These are phyloP conservation scores for Astrephomene gubernaculifera DNA, from an alignment of 139 green algal species.

Conservation along the genomic window DNA sequence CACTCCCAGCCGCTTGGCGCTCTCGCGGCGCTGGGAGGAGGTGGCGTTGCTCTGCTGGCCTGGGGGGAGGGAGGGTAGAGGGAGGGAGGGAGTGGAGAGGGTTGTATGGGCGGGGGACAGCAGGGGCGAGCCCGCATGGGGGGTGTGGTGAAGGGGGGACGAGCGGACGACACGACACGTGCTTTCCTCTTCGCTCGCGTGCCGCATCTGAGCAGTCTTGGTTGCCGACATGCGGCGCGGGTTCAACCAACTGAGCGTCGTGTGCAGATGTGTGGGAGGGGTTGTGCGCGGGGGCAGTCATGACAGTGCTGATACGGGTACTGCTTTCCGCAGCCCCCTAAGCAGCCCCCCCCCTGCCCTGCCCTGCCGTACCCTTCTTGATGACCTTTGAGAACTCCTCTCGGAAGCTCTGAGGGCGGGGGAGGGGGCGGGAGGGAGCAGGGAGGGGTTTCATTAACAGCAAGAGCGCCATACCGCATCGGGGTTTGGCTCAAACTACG, in stretches of 20 bases:
- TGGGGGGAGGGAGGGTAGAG: neutral
- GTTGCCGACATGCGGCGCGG: too few species aligned
- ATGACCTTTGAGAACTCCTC: slow-evolving; percentile 40
- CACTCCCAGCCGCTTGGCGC: slow-evolving; percentile 52
- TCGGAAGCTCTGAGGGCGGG: slow-evolving; percentile 1
- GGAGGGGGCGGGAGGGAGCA: neutral
- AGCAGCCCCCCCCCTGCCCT: too few species aligned
- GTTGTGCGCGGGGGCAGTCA: too few species aligned
- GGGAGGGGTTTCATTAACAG: too few species aligned
- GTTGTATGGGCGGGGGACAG: neutral
- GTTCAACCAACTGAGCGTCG: too few species aligned
- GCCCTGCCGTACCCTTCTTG: neutral
- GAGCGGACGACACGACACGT: neutral
- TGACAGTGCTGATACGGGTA: too few species aligned
- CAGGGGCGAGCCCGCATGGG: neutral
- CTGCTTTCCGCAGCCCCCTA: too few species aligned
- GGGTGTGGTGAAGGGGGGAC: neutral
- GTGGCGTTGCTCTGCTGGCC: slow-evolving; percentile 50
- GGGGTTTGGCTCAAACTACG: too few species aligned
- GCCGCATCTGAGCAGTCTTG: too few species aligned
- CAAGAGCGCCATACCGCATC: too few species aligned
- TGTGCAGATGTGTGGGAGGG: too few species aligned
- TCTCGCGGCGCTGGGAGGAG: neutral
- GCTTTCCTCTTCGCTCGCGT: too few species aligned
- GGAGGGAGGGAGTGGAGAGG: neutral